Percentiles rank a stretch among this genome's conserved stretches.
These are phyloP conservation scores for Nigrospora oryzae DNA, from an alignment of 2,329 filamentous ascomycete species.

Conservation along the genomic window DNA sequence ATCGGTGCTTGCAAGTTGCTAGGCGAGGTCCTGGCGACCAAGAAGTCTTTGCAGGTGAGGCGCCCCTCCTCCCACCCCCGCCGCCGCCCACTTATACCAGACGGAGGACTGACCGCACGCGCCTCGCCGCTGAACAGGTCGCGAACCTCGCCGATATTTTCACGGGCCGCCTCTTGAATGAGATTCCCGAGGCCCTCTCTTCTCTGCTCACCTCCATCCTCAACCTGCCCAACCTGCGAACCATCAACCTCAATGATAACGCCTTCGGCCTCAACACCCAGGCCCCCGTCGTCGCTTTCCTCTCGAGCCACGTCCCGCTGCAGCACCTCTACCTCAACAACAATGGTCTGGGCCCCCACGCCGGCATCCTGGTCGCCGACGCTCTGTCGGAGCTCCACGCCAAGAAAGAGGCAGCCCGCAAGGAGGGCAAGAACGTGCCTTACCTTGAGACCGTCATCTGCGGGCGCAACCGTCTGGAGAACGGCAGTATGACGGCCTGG, in stretches of 20 bases:
- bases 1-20: conserved; percentile 80
- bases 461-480: conserved; percentile 91
- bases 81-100: background rate
- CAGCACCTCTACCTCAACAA: conserved; percentile 97
- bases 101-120: conserved; percentile 4
- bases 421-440: conserved; percentile 63
- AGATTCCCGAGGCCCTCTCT: conserved; percentile 86
- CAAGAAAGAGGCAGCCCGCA: conserved; percentile 73
- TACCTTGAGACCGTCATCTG: conserved; percentile 94
- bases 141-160: conserved; percentile 97
- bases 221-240: conserved; percentile 77
- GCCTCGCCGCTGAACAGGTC: conserved; percentile 32
- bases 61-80: conserved; percentile 1
- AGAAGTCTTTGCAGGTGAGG: conserved; percentile 69
- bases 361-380: conserved; percentile 81
- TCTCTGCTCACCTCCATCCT: conserved; percentile 80
- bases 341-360: conserved; percentile 89
- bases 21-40: conserved; percentile 73
- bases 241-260: conserved; percentile 94
- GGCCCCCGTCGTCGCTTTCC: conserved; percentile 85
- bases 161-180: conserved; percentile 83
- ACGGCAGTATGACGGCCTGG: conserved; percentile 94
- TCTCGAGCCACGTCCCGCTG: conserved; percentile 78
- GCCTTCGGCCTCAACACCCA: conserved; percentile 95
- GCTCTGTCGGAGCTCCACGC: conserved; percentile 74